Percentiles rank a stretch among this genome's conserved stretches.
phyloP scores from a whole-genome alignment of 441 rosid genomes.

The Euphorbia schlechtendalii region DNA sequence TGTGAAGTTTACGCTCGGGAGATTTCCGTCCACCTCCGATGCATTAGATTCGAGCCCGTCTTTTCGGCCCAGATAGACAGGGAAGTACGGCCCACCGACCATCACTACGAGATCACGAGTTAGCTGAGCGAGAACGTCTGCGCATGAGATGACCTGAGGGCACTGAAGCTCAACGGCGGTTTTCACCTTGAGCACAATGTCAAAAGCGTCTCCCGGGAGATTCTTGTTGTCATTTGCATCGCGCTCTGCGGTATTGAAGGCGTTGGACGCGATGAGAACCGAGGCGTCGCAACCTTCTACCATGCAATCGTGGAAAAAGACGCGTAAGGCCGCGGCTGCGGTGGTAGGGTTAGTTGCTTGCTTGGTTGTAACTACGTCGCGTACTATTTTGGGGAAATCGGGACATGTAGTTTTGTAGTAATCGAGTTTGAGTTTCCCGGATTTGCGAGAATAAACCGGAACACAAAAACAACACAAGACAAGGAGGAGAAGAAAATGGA shows the following conservation, averaged over 20 bases:
- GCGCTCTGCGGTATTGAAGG: conserved; percentile 56
- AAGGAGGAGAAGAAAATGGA: background rate
- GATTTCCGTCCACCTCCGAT: conserved; percentile 26
- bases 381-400: conserved; percentile 35
- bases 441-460: conserved; percentile 19
- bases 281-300: conserved; percentile 77
- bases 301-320: conserved; percentile 74
- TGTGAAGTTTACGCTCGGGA: conserved; percentile 35
- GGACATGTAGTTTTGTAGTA: conserved; percentile 65
- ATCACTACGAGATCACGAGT: conserved; percentile 52
- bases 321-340: conserved; percentile 61
- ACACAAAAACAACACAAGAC: conserved; percentile 11
- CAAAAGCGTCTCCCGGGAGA: conserved; percentile 75
- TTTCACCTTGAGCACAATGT: conserved; percentile 44
- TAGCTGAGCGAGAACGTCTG: conserved; percentile 54
- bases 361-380: conserved; percentile 34
- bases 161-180: conserved; percentile 62
- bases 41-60: conserved; percentile 46
- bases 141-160: conserved; percentile 53
- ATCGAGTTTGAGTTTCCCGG: conserved; percentile 29
- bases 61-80: conserved; percentile 44
- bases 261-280: conserved; percentile 46
- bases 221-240: conserved; percentile 47
- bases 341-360: conserved; percentile 56
- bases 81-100: conserved; percentile 60